A percentile compares a stretch with the other conserved stretches of the same genome.
Evolutionary conservation across 352 stramenopile genomes (phyloP).

Genomic region (Hyphochytrium catenoides): DNA sequence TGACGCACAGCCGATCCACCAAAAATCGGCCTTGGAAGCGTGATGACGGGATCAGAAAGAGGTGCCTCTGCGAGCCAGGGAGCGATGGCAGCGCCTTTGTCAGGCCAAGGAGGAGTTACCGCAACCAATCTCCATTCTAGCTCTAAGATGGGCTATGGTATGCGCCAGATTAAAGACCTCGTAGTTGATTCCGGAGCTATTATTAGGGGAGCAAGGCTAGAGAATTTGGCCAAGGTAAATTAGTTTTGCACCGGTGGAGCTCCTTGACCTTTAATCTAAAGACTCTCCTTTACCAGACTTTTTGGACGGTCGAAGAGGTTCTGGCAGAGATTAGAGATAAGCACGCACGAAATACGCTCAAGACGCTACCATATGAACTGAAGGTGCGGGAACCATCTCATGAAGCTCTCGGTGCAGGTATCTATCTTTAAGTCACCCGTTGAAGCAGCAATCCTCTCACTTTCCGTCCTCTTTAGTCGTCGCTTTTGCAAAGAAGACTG

Average conservation of each 20-base stretch:
- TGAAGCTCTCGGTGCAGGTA: conserved; percentile 43
- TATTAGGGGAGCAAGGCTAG: conserved; percentile 57
- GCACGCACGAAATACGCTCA: conserved; percentile 30
- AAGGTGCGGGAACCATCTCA: conserved; percentile 45
- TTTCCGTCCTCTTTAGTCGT: too few relatives aligned
- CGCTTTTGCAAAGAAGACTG: conserved; percentile 54
- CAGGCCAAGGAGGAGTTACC: too few relatives aligned
- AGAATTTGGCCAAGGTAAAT: conserved; percentile 31
- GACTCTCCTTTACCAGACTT: conserved; percentile 17
- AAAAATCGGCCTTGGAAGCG: too few relatives aligned
- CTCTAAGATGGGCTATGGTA: too few relatives aligned
- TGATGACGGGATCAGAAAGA: too few relatives aligned
- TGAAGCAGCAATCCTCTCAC: too few relatives aligned
- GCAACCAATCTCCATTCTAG: too few relatives aligned
- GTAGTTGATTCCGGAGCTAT: conserved; percentile 60
- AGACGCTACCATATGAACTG: conserved; percentile 41
- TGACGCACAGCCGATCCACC: too few relatives aligned
- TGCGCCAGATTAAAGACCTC: conserved; percentile 30
- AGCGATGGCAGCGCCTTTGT: too few relatives aligned
- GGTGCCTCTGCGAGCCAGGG: too few relatives aligned
- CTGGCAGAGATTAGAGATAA: conserved; percentile 54
- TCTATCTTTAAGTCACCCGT: too few relatives aligned
- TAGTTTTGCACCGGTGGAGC: background rate
- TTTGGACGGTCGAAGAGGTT: conserved; percentile 61
- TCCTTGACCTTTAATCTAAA: background rate